A percentile compares a stretch with the other conserved stretches of the same genome.
Conservation (phyloP, 768 basidiomycete genomes). For the Lanmaoa pseudosensibilis region DNA sequence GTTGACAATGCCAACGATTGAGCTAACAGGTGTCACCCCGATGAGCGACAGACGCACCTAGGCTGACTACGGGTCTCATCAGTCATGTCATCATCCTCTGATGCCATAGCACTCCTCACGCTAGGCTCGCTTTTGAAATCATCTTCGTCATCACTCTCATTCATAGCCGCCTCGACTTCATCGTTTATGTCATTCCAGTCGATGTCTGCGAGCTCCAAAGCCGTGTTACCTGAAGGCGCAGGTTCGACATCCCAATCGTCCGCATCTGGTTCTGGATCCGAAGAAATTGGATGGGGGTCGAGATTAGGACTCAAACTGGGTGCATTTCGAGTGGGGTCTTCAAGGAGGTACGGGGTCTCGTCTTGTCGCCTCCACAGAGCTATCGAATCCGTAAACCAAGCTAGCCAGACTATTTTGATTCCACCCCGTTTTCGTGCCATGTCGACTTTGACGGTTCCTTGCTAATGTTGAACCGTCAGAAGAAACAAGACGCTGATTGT, state of each 20-base stretch:
- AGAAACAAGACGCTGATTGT: constrained; percentile 3
- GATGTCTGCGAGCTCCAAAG: constrained; percentile 58
- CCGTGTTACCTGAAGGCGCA: constrained; percentile 31
- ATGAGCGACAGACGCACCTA: constrained; percentile 36
- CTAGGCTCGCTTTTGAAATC: constrained; percentile 40
- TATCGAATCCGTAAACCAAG: constrained; percentile 88
- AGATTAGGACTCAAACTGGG: constrained; percentile 44
- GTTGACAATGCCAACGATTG: constrained; percentile 15
- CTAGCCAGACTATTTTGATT: constrained; percentile 81
- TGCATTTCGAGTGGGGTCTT: constrained; percentile 49
- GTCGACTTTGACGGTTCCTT: constrained; percentile 90
- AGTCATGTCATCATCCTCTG: constrained; percentile 51
- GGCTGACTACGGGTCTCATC: constrained; percentile 50
- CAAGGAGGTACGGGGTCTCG: constrained; percentile 74
- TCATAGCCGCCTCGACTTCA: constrained; percentile 86
- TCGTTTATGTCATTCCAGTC: constrained; percentile 84
- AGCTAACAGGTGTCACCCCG: constrained; percentile 21
- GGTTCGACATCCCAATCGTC: constrained; percentile 65
- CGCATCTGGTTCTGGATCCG: constrained; percentile 64
- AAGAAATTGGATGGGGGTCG: constrained; percentile 55
- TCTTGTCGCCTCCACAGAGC: constrained; percentile 85
- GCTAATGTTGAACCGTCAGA: constrained; percentile 41
- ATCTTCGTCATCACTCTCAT: constrained; percentile 65
- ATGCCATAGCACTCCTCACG: constrained; percentile 43
- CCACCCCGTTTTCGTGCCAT: constrained; percentile 72